Evolutionary conservation across 1,284 basidiomycete species (phyloP), one percentile per base, ranked within the genome.

Genomic region (Cutaneotrichosporon cutaneum): DNA sequence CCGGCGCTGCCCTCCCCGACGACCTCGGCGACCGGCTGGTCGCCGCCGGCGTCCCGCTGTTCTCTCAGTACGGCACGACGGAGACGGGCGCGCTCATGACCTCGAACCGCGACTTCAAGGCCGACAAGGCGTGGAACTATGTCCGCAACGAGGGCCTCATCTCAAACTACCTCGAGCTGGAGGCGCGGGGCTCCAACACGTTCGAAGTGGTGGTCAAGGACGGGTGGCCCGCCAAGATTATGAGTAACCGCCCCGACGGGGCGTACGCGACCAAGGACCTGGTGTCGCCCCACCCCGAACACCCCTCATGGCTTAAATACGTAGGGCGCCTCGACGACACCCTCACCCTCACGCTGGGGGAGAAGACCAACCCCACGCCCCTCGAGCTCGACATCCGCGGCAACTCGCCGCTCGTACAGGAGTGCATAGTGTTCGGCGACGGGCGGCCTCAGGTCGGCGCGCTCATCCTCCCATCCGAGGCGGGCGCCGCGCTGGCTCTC

Each of bases 81-180:
- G 74, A 75, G 58, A 76, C 74, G 10, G 77, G 77, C 35, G 71
- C 72, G 3, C 65, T 73, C 75, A 80, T 71, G 73, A 82, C 62
- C 72, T 87, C 62, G 77, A 85, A 81, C 82, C 83, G 68, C 47
- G 86, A 84, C 64, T 74, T 64, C 57, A 72, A 69, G 1, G 74
- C 63, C 6, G 87, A 88, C 77, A 84, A 84, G 65, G 82, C 74
- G 22, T 88, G 87, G 86, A 85, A 85, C 68, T 87, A 83, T 80
- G 75, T 86, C 8, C 76, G 82, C 50, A 74, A 77, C 26, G 72
- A 70, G 70, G 84, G 60, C 65, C 80, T 70, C 1, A 73, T 80
- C 35, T 68, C 71, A 9, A 70, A 82, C 48, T 85, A 82, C 72
- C 66, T 85, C 56, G 75, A 77, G 42, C 81, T 85, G 60, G 82